These are phyloP conservation scores for Calonectria pteridis DNA, from an alignment of 2,329 filamentous ascomycete species.

Conservation along the genomic window DNA sequence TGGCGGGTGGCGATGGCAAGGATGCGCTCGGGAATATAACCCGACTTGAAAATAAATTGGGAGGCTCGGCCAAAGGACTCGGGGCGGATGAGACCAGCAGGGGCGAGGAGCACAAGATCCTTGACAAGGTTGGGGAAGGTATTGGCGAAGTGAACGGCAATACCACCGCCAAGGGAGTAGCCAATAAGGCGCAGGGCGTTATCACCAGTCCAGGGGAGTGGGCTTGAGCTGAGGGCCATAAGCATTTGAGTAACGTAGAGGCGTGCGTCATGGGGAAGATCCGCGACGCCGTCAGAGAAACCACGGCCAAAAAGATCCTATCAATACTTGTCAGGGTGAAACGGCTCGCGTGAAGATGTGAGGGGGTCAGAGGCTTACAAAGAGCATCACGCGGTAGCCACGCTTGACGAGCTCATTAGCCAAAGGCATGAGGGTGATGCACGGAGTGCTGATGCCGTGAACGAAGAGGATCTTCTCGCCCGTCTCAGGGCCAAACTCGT, in stretches of 20 bases:
- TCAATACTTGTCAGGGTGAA: conserved; percentile 13
- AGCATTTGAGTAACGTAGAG: conserved; percentile 81
- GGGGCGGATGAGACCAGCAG: conserved; percentile 77
- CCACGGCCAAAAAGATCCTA: conserved; percentile 78
- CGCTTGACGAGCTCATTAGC: conserved; percentile 75
- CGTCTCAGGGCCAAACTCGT: conserved; percentile 83
- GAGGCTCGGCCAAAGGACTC: conserved; percentile 64
- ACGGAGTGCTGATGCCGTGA: conserved; percentile 88
- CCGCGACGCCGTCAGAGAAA: conserved; percentile 73
- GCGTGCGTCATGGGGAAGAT: conserved; percentile 78
- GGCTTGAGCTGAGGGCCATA: conserved; percentile 77
- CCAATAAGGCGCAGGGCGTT: conserved; percentile 76
- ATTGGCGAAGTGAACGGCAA: conserved; percentile 79
- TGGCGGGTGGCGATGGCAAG: conserved; percentile 61
- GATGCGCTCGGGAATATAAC: conserved; percentile 65
- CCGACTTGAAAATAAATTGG: conserved; percentile 66
- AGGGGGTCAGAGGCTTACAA: conserved; percentile 57
- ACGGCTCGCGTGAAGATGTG: conserved; percentile 19
- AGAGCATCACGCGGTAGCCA: conserved; percentile 85
- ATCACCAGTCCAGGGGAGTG: conserved; percentile 73
- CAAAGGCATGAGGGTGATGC: conserved; percentile 76
- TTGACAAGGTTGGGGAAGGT: conserved; percentile 78
- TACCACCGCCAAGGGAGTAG: conserved; percentile 86
- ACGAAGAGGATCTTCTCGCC: conserved; percentile 83
- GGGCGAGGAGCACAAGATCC: conserved; percentile 81